Base-by-base conservation (phyloP, 2,329 filamentous ascomycete genomes). In the Trichothecium sympodiale region DNA sequence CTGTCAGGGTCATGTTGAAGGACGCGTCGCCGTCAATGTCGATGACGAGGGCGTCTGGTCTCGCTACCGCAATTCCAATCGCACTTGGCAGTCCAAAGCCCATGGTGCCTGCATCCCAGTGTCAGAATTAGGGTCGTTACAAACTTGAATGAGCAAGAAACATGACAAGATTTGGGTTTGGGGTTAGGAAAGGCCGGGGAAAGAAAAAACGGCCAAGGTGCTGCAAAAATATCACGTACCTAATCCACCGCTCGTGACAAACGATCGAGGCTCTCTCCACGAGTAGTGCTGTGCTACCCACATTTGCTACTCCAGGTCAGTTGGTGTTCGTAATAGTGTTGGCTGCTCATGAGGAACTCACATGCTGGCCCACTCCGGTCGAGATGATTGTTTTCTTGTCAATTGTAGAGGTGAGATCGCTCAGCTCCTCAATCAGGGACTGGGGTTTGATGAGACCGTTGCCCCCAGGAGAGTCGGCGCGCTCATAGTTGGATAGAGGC, bases 1-100 rank as follows among this genome's bases (percentile, higher is more conserved):
- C 91, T 2, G 89, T 95, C 40, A 95, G 71, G 5, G 91, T 96
- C 91, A 98, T 96, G 71, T 86, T 85, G 69, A 98, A 96, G 4
- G 88, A 95, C n/a, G 89, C 91, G 57, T 96, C 91, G 43, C 91
- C 91, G 56, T 98, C 91, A 51, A 96, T 93, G 59, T 96, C 89
- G 40, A 96, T 77, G 41, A 96, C 89, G 34, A 94, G 75, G 42
- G 83, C 78, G 35, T 94, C 83, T 1, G 72, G 71, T 41, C 62
- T 60, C n/a, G 67, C 68, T 3, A 94, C 89, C 70, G 95, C 95
- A 51, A 87, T 88, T 43, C 91, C 91, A 45, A 96, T 96, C 43
- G 91, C 88, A 17, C 88, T 84, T 17, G 91, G 91, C 30, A 98
- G 76, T 55, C 91, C 91, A 62, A 75, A 96, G 39, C 91, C 91